Base-by-base conservation (phyloP, 345 rosid genomes). In the Corchorus capsularis region DNA sequence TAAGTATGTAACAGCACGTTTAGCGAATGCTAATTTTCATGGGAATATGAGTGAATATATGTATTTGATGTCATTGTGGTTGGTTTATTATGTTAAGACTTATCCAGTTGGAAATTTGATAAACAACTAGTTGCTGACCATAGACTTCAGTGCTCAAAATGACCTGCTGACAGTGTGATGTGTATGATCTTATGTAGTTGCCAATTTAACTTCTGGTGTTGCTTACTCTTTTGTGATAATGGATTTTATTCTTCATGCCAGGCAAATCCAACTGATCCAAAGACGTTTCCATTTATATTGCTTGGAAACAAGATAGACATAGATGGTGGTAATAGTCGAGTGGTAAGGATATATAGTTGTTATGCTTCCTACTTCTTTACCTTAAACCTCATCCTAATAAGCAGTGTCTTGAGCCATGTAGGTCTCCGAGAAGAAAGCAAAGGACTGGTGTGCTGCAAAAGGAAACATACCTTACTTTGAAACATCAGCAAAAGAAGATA, bases 241-340 rank as follows among this genome's bases (percentile, higher is more conserved):
- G n/a, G n/a, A n/a, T n/a, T n/a, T n/a, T n/a, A n/a, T n/a, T 50
- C 60, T 34, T 22, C 65, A 14, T 82, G 47, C 47, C 82, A 95
- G 99, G 99, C 99, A 60, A 93, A 85, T 69, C 98, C 96, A 20
- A 75, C 94, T 43, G 93, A 90, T 76, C 92, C 94, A 54, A 87
- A 77, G 80, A 77, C 82, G 0, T 95, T 95, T 70, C 99, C 99
- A 8, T 92, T 95, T 78, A 90, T 92, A 80, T 78, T 95, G 75
- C 96, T 95, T 50, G 99, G 99, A 81, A 95, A 95, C 88, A 95
- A 95, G 87, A 89, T 95, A 85, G 99, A 95, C 63, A 89, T 95
- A 55, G 99, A 95, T 89, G 99, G 98, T 73, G 99, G 99, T 80
- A 95, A 95, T 73, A 95, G 98, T 80, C 90, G 99, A 81, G 99